Evolutionary conservation across 1,139 yeast species (phyloP).

Genomic region (Candida tetrigidarum): DNA sequence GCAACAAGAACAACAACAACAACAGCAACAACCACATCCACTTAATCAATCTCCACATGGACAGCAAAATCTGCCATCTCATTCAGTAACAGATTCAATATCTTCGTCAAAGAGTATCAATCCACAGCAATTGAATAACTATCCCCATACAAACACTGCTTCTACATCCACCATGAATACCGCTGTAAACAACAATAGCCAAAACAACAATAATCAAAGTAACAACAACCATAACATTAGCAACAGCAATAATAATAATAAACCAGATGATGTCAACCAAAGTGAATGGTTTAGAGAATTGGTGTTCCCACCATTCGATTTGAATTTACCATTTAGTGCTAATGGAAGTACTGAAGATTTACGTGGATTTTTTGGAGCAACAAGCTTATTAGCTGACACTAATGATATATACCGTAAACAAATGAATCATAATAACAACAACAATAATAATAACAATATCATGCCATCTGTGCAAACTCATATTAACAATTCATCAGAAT

Average conservation of each 20-base stretch:
- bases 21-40: conserved; percentile 4
- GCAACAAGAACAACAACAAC: conserved; percentile 3
- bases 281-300: conserved; percentile 74
- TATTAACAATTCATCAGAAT: conserved; percentile 12
- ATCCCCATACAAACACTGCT: background rate
- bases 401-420: conserved; percentile 2
- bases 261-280: conserved; percentile 19
- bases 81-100: conserved; percentile 11
- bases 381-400: conserved; percentile 10
- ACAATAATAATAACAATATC: background rate
- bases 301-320: conserved; percentile 62
- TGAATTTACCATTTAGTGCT: conserved; percentile 17
- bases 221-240: conserved; percentile 30
- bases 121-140: conserved; percentile 11
- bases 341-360: conserved; percentile 16
- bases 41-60: conserved; percentile 2
- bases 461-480: conserved; percentile 1
- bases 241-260: conserved; percentile 4
- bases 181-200: conserved; percentile 7
- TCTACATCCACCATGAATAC: conserved; percentile 6
- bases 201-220: conserved; percentile 28
- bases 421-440: background rate
- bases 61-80: conserved; percentile 10
- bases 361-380: conserved; percentile 15
- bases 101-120: conserved; percentile 10